phyloP scores from a whole-genome alignment of 768 basidiomycete species.

The Pulveroboletus sp. region DNA sequence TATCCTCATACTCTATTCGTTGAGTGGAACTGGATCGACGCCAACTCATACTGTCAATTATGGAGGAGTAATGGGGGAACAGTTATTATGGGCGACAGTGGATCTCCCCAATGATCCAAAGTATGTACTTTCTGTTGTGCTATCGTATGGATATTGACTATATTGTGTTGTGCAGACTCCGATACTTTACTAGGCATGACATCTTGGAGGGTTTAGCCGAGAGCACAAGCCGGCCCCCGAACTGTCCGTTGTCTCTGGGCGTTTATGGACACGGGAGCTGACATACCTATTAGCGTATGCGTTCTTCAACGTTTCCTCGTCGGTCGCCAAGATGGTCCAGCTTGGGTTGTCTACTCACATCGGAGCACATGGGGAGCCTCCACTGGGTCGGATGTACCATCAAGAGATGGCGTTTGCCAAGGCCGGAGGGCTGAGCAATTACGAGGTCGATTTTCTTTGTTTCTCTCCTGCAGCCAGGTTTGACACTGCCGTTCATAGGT shows the following conservation, averaged over 20 bases:
- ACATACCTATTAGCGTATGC: constrained; percentile 46
- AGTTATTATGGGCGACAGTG: constrained; percentile 62
- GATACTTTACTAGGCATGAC: constrained; percentile 64
- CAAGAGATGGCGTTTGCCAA: constrained; percentile 67
- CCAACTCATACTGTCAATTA: constrained; percentile 79
- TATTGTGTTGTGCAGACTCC: constrained; percentile 40
- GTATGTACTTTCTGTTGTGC: constrained; percentile 34
- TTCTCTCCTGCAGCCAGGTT: not conserved
- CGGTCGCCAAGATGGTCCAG: constrained; percentile 66
- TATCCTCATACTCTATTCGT: constrained; percentile 55
- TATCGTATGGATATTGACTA: not conserved
- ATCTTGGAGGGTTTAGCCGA: constrained; percentile 59
- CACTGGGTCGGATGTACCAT: constrained; percentile 74
- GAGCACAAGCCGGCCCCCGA: constrained; percentile 54
- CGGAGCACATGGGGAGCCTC: constrained; percentile 74
- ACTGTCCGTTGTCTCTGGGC: constrained; percentile 43
- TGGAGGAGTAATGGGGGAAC: constrained; percentile 68
- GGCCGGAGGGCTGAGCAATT: constrained; percentile 64
- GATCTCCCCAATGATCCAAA: constrained; percentile 69
- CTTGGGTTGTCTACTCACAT: constrained; percentile 62
- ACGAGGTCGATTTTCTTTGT: constrained; percentile 47
- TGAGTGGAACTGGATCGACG: constrained; percentile 69
- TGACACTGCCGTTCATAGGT: constrained; percentile 39
- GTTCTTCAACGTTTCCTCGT: constrained; percentile 66
- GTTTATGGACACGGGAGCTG: not conserved